Evolutionary conservation across 2,329 filamentous ascomycete genomes (phyloP).

Genomic region (Cercospora sp.): DNA sequence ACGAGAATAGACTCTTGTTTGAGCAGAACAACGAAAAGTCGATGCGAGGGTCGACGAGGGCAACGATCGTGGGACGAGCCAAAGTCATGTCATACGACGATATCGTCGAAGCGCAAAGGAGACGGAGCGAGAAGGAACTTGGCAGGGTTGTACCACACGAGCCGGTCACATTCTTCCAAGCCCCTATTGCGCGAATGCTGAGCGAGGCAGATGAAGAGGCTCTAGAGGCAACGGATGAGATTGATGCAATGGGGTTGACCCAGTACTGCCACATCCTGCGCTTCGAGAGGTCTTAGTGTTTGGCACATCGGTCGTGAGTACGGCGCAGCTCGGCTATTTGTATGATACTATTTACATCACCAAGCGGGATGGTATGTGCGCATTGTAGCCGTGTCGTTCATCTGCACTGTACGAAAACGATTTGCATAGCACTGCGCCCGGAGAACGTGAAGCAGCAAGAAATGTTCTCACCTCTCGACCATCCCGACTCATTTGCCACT

Average conservation of each 20-base stretch:
- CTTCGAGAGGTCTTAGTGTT: not conserved
- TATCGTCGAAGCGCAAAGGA: not conserved
- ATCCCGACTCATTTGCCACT: not conserved
- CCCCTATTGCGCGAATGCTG: not conserved
- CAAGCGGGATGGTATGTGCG: not conserved
- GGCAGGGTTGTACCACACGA: not conserved
- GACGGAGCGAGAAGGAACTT: not conserved
- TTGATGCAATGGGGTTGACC: not conserved
- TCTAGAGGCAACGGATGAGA: not conserved
- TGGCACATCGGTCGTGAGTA: not conserved
- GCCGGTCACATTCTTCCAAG: not conserved
- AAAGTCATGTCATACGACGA: not conserved
- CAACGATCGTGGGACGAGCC: not conserved
- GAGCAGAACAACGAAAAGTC: not conserved
- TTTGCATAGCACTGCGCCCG: not conserved
- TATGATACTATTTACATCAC: not conserved
- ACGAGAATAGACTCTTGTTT: not conserved
- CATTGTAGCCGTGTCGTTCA: not conserved
- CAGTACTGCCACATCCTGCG: not conserved
- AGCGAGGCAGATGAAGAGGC: not conserved
- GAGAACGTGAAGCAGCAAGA: not conserved
- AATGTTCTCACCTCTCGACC: not conserved
- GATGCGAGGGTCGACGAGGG: not conserved
- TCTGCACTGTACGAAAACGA: not conserved
- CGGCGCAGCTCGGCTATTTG: not conserved